phyloP scores from a whole-genome alignment of 202 grass and related monocot genomes.

The Carex arenaria region DNA sequence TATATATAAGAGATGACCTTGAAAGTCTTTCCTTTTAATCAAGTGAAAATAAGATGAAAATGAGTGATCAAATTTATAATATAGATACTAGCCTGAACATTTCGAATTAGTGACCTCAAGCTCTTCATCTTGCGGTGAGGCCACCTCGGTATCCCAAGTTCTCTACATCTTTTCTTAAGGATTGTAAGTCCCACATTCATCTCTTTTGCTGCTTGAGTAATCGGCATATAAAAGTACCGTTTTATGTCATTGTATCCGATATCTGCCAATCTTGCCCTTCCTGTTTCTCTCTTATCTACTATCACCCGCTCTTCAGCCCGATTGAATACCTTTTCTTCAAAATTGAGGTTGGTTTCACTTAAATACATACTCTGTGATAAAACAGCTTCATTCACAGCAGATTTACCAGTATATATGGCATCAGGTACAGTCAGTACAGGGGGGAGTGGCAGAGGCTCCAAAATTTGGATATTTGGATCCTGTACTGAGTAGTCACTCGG shows the following conservation, averaged over 20 bases:
- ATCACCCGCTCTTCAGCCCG: background rate
- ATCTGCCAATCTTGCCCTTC: slow-evolving; percentile 38
- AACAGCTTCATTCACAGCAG: background rate
- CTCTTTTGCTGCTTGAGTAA: slow-evolving; percentile 70
- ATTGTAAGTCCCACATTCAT: slow-evolving; percentile 84
- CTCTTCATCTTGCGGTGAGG: slow-evolving; percentile 95
- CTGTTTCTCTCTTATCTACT: background rate
- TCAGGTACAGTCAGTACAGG: background rate
- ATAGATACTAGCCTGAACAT: slow-evolving; percentile 45
- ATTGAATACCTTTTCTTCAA: slow-evolving; percentile 10
- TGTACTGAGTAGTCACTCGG: background rate
- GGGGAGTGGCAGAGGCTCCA: background rate
- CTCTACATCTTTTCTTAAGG: slow-evolving; percentile 87
- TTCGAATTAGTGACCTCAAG: slow-evolving; percentile 64
- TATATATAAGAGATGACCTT: too few species aligned
- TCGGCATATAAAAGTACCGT: slow-evolving; percentile 85
- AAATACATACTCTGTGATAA: background rate
- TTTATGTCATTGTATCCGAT: slow-evolving; percentile 59
- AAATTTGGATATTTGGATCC: background rate
- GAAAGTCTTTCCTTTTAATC: background rate
- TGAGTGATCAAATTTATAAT: background rate
- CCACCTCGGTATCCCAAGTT: slow-evolving; percentile 76
- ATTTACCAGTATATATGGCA: background rate
- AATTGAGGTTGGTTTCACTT: background rate
- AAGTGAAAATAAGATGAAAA: background rate